phyloP scores from a whole-genome alignment of 2,329 filamentous ascomycete species.

The Pseudogymnoascus sp. region DNA sequence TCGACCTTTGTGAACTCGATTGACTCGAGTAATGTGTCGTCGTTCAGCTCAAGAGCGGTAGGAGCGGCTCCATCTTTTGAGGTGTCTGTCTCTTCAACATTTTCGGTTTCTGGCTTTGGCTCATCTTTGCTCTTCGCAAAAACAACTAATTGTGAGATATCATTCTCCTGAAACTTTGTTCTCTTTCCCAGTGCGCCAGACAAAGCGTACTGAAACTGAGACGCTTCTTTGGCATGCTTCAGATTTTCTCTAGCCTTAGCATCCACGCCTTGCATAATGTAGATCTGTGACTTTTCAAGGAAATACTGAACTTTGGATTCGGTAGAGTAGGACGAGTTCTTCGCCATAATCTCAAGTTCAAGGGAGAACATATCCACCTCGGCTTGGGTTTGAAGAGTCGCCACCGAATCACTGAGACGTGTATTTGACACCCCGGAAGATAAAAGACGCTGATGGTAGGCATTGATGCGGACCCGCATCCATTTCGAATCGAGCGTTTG shows the following conservation, averaged over 20 bases:
- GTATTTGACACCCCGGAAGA: conserved; percentile 22
- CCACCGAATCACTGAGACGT: conserved; percentile 46
- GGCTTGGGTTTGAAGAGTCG: conserved; percentile 51
- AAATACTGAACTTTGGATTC: conserved; percentile 61
- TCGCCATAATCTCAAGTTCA: conserved; percentile 36
- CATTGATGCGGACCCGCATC: conserved; percentile 57
- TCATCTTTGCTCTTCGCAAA: conserved; percentile 65
- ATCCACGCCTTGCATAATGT: conserved; percentile 78
- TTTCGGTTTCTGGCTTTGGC: conserved; percentile 18
- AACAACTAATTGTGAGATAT: conserved; percentile 82
- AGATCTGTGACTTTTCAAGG: conserved; percentile 73
- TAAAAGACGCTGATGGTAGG: conserved; percentile 63
- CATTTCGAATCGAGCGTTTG: conserved; percentile 33
- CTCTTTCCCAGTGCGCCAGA: conserved; percentile 82
- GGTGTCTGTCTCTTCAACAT: conserved; percentile 12
- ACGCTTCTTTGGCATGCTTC: conserved; percentile 55
- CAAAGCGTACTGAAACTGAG: conserved; percentile 71
- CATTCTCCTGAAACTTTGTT: conserved; percentile 71
- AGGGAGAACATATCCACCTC: conserved; percentile 49
- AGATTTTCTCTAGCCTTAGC: conserved; percentile 65
- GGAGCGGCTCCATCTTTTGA: conserved; percentile 35
- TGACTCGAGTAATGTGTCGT: conserved; percentile 85
- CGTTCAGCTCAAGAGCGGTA: conserved; percentile 69
- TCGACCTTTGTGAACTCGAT: conserved; percentile 60
- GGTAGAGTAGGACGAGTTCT: conserved; percentile 32